Conservation (phyloP, 2,329 filamentous ascomycete genomes). For the Fusarium nisikadoi region DNA sequence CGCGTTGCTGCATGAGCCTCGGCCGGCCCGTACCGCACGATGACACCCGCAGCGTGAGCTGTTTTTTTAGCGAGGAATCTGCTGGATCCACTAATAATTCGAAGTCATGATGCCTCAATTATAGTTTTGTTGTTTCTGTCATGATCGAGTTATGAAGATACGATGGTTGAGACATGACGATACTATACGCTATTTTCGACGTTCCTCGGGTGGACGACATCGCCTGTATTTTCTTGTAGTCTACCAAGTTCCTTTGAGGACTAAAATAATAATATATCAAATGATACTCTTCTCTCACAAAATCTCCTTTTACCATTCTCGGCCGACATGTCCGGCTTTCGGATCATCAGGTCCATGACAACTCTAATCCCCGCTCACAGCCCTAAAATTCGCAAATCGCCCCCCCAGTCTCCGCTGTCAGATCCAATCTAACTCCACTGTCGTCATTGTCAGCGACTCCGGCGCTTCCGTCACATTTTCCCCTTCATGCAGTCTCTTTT, state of each 20-base stretch:
- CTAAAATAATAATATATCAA: no score
- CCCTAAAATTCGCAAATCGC: constrained; percentile 19
- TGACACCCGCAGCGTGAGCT: background rate
- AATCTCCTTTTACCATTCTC: background rate
- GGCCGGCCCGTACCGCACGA: constrained; percentile 29
- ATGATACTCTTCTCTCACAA: background rate
- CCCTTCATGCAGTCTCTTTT: constrained; percentile 17
- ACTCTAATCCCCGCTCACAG: constrained; percentile 10
- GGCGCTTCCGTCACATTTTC: constrained; percentile 38
- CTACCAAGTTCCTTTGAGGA: fast-evolving
- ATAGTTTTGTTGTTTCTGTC: background rate
- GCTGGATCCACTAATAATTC: background rate
- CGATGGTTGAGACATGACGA: background rate
- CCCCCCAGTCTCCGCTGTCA: constrained; percentile 18
- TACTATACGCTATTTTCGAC: background rate
- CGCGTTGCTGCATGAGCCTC: constrained; percentile 14
- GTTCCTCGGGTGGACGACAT: background rate
- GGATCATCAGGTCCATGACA: constrained; percentile 9
- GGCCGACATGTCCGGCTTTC: constrained; percentile 25
- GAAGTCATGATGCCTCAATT: background rate
- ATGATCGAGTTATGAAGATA: background rate
- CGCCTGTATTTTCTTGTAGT: no score
- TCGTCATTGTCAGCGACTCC: constrained; percentile 34
- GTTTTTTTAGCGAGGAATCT: background rate
- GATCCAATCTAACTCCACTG: constrained; percentile 28